These are phyloP conservation scores for Ascosphaera apis DNA, from an alignment of 2,329 filamentous ascomycete genomes.

Conservation along the genomic window DNA sequence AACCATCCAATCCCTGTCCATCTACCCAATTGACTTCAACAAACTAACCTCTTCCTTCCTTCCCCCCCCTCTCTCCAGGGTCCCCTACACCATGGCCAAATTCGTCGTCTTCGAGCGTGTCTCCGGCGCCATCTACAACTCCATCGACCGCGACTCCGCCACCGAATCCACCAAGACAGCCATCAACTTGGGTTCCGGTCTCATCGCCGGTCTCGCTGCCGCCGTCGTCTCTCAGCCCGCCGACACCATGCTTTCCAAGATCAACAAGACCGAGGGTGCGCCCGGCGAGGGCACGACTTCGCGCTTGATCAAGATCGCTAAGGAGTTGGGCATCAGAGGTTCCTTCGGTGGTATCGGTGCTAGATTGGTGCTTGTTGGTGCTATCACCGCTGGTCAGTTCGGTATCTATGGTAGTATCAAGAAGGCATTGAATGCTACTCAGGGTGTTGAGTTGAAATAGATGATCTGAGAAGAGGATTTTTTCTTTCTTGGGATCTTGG, in stretches of 20 bases:
- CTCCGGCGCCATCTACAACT: slow-evolving; percentile 45
- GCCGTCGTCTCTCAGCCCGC: slow-evolving; percentile 73
- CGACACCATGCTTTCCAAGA: slow-evolving; percentile 86
- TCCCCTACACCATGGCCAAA: slow-evolving; percentile 88
- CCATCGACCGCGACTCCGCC: slow-evolving; percentile 46
- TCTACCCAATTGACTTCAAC: neutral
- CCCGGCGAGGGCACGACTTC: slow-evolving; percentile 64
- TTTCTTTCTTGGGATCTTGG: too few species aligned
- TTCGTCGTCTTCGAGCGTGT: slow-evolving; percentile 89
- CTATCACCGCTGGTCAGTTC: slow-evolving; percentile 59
- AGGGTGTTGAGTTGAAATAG: slow-evolving; percentile 50
- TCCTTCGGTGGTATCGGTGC: slow-evolving; percentile 64
- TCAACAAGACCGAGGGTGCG: slow-evolving; percentile 81
- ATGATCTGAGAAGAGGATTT: too few species aligned
- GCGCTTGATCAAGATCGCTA: slow-evolving; percentile 69
- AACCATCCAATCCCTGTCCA: too few species aligned
- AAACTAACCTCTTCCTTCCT: neutral
- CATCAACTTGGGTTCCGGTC: slow-evolving; percentile 66
- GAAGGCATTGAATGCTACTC: slow-evolving; percentile 44
- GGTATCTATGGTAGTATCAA: slow-evolving; percentile 58
- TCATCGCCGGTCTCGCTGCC: slow-evolving; percentile 70
- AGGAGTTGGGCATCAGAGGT: slow-evolving; percentile 60
- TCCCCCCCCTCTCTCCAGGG: slow-evolving; percentile 25
- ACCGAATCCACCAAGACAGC: slow-evolving; percentile 48
- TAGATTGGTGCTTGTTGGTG: slow-evolving; percentile 53